Base-by-base conservation (phyloP, 1,284 basidiomycete genomes). In the Phylloboletellus chloephorus region DNA sequence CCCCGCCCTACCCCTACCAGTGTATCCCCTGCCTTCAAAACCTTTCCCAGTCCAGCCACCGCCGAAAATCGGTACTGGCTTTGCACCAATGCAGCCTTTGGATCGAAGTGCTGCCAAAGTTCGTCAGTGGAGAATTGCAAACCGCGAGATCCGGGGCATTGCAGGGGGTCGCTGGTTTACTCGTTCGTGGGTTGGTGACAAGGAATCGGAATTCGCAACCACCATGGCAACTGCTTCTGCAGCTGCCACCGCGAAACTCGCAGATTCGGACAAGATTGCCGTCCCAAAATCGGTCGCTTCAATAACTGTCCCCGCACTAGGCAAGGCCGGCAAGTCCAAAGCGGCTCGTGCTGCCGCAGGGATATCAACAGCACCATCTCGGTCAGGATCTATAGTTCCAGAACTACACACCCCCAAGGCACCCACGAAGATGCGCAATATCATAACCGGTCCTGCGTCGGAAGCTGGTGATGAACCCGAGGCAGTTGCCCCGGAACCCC, bases 111-210 rank as follows among this genome's bases (percentile, higher is more conserved):
- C 68, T 8, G 73, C 70, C 29, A 74, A 76, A 49, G 74, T 76
- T 11, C 75, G 84, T 30, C 76, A 73, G 44, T 88, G 84, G 84
- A 73, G 82, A 33, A 58, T 72, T 30, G 84, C 82, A 5, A 72
- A 80, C 43, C 74, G 85, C 36, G 85, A 88, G 58, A 76, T 88
- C 34, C 70, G 82, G 30, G 85, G 84, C 7, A 85, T 88, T 40
- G 85, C 79, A 22, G 84, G 84, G 10, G 84, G 84, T 2, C 73
- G 84, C 20, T 88, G 85, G 85, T 81, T 87, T 52, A 65, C 77
- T 7, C 73, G 72, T 20, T 67, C 80, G 10, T 88, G 83, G 84
- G 80, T 83, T 10, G 85, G 83, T n/a, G 79, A 79, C 45, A 86
- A 84, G 59, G 81, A 84, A 31, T 85, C 82, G 10, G 74, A 81